Evolutionary conservation across 495 filamentous ascomycete species (phyloP).

Genomic region (Pyrenula aspistea): DNA sequence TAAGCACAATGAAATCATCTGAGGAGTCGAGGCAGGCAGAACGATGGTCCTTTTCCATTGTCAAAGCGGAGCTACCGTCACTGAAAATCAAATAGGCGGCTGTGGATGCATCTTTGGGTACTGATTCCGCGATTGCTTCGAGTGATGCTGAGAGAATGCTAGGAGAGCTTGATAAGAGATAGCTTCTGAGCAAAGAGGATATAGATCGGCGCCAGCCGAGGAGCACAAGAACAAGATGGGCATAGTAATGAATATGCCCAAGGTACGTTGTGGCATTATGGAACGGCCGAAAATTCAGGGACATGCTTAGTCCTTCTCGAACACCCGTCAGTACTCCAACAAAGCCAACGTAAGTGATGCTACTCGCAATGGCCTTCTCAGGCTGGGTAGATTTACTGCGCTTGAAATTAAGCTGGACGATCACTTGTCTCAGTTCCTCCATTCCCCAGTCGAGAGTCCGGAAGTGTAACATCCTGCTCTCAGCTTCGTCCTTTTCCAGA

Average conservation of each 20-base stretch:
- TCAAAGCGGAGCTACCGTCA: constrained; percentile 27
- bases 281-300: constrained; percentile 51
- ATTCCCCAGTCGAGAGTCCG: constrained; percentile 59
- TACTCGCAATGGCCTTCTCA: constrained; percentile 37
- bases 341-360: constrained; percentile 51
- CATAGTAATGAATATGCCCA: constrained; percentile 27
- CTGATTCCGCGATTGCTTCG: constrained; percentile 12
- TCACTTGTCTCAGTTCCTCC: constrained; percentile 40
- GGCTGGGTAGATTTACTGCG: constrained; percentile 13
- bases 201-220: constrained; percentile 45
- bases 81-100: constrained; percentile 48
- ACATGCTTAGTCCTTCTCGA: constrained; percentile 39
- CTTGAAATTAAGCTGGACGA: constrained; percentile 49
- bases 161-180: constrained; percentile 21
- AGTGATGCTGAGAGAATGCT: constrained; percentile 9
- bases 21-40: constrained; percentile 26
- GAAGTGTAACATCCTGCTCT: constrained; percentile 45
- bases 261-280: constrained; percentile 29
- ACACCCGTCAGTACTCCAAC: constrained; percentile 53
- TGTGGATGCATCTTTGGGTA: constrained; percentile 30
- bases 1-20: constrained; percentile 38
- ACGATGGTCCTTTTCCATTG: constrained; percentile 46
- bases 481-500: constrained; percentile 7
- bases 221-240: constrained; percentile 41
- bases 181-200: constrained; percentile 34